Base-by-base conservation (phyloP, 2,329 filamentous ascomycete genomes). In the Corinectria fuckeliana region DNA sequence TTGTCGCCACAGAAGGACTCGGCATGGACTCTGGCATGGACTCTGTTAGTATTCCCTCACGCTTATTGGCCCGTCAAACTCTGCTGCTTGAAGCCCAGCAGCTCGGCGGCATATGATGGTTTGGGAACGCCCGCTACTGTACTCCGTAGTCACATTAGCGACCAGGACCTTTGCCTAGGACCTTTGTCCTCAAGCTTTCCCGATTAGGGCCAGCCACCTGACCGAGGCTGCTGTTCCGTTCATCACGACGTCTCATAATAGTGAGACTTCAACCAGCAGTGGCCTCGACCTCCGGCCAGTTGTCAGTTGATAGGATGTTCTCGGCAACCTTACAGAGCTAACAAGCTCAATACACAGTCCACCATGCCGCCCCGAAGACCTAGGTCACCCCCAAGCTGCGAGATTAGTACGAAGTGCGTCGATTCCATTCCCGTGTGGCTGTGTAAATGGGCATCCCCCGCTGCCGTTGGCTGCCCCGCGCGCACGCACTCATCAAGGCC, bases 191-290 rank as follows among this genome's bases (percentile, higher is more conserved):
- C 39, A 59, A 56, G 65, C 64, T 62, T 69, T 69, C 67, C 67
- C 53, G 25, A 67, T 69, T 59, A 47, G 56, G 64, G 54, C 52
- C 66, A 63, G 58, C 64, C 67, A 70, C 64, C 61, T 70, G 66
- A 69, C 60, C 55, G 44, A 62, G 66, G 47, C 59, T 26, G 50
- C 50, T 54, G 51, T 53, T 62, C 51, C 56, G 48, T 51, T 61
- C 61, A 66, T 47, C 52, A 48, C 49, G 44, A 50, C 65, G 44
- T 51, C 39, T 67, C 50, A 62, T 67, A 47, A 62, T 67, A 47
- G 60, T 42, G 59, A 68, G 60, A 69, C 53, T 64, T 58, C 51
- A 60, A 47, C 47, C 58, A 48, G 49, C 9, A 20, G 48, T 56
- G 41, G 42, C 44, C 44, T 42, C 49, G 30, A n/a, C n/a, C n/a